Evolutionary conservation across 495 filamentous ascomycete species (phyloP), one percentile per base, ranked within the genome.

Genomic region (Friedmanniomyces simplex): DNA sequence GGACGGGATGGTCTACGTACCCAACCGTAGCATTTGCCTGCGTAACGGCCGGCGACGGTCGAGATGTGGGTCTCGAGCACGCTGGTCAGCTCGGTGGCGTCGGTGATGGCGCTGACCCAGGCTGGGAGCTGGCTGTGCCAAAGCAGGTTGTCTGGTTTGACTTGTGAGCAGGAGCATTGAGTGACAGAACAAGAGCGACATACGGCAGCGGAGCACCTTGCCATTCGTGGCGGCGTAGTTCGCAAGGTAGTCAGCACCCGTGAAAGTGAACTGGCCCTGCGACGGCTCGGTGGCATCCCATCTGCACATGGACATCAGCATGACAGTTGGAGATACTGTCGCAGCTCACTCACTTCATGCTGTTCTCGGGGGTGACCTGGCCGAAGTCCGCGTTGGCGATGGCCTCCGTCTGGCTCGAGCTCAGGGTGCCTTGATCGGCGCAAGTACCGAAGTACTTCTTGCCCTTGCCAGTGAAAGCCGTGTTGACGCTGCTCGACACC

Each of bases 311-410:
- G 28, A 32, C 28, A 10, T 32, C 28, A 43, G 39, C 14, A 43
- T 43, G 14, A 43, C 14, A 5, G 14, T 5, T 2, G 39, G 18
- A 13, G 39, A n/a, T 3, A 13, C 5, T 5, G 13, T 16, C 22
- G 21, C 22, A 24, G 18, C 6, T 21, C 2, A 49, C 46, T 6
- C 16, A 49, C 69, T 83, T 83, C 78, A 84, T 81, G 69, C 73
- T 79, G 73, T 85, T 85, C 76, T 85, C 83, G 18, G 80, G 81
- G 4, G 82, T 84, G 28, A 85, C 73, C 59, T 76, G 74, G 32
- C 82, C 81, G 58, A 86, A 85, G 65, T 84, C 74, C 39, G 76
- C 70, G 59, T 77, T 72, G 62, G 84, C 74, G 66, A 83, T 73
- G 50, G 71, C 76, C 14, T 77, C 76, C 53, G 79, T 78, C 58